These are phyloP conservation scores for Saccharomyces eubayanus DNA, from an alignment of 805 yeast genomes.

Conservation along the genomic window DNA sequence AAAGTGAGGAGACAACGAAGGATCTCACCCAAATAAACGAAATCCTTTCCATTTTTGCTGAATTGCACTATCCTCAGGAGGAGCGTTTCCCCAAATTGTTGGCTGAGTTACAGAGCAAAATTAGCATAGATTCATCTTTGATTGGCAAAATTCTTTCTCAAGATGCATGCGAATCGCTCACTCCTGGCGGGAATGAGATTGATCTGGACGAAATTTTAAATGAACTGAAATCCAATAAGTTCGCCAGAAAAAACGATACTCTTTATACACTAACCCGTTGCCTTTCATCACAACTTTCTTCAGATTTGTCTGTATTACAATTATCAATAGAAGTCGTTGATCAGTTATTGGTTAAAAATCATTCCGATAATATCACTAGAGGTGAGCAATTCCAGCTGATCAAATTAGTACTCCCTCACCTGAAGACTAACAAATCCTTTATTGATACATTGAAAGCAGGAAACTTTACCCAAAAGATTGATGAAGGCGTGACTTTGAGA, in stretches of 20 bases:
- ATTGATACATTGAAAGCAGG: slow-evolving; percentile 26
- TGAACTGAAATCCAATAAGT: background rate
- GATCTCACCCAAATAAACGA: background rate
- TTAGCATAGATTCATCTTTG: background rate
- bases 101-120: background rate
- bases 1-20: background rate
- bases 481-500: slow-evolving; percentile 18
- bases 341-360: background rate
- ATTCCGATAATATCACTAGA: background rate
- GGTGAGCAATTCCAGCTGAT: slow-evolving; percentile 1
- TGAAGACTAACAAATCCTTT: slow-evolving; percentile 21
- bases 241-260: background rate
- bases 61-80: background rate
- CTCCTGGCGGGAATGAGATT: background rate
- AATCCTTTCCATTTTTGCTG: background rate
- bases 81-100: background rate
- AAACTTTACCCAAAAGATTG: slow-evolving; percentile 27
- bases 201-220: background rate
- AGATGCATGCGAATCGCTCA: background rate
- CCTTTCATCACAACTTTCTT: background rate
- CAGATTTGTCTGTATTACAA: slow-evolving; percentile 2
- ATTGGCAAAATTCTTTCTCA: background rate
- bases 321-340: slow-evolving; percentile 3
- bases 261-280: background rate
- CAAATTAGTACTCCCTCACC: slow-evolving; percentile 10